Percentiles rank a stretch among this genome's conserved stretches.
These are phyloP conservation scores for Coniella vitis DNA, from an alignment of 2,329 filamentous ascomycete genomes.

Conservation along the genomic window DNA sequence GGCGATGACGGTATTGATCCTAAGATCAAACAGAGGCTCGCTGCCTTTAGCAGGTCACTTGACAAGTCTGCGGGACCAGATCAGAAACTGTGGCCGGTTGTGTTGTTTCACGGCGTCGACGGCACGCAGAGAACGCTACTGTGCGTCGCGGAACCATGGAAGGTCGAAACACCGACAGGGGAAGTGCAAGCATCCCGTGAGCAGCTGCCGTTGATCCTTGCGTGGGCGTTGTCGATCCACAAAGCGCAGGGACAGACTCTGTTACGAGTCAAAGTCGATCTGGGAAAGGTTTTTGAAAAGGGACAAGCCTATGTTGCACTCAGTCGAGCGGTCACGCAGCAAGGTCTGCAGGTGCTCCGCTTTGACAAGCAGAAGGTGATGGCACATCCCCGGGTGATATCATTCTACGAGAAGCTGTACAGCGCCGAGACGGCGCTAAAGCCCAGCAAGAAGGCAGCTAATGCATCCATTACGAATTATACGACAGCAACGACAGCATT, in stretches of 20 bases:
- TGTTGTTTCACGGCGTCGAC: slow-evolving; percentile 75
- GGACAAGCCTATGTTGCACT: slow-evolving; percentile 96
- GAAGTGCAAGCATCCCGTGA: slow-evolving; percentile 83
- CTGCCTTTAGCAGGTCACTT: slow-evolving; percentile 37
- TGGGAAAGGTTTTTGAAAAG: slow-evolving; percentile 90
- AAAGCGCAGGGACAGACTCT: slow-evolving; percentile 95
- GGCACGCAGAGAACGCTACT: slow-evolving; percentile 71
- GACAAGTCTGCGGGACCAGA: slow-evolving; percentile 30
- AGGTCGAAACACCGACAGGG: slow-evolving; percentile 91
- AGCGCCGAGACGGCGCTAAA: slow-evolving; percentile 49
- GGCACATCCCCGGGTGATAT: slow-evolving; percentile 80
- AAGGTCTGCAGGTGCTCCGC: slow-evolving; percentile 77
- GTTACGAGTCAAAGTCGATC: slow-evolving; percentile 88
- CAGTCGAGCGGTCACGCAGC: slow-evolving; percentile 82
- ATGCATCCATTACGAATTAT: slow-evolving; percentile 33
- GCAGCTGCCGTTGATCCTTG: slow-evolving; percentile 82
- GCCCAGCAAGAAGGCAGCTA: slow-evolving; percentile 23
- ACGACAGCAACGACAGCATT: slow-evolving; percentile 29
- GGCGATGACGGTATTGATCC: slow-evolving; percentile 22
- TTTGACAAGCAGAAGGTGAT: slow-evolving; percentile 91
- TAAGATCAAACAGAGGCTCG: slow-evolving; percentile 51
- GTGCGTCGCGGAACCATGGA: slow-evolving; percentile 86
- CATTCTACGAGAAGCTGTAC: slow-evolving; percentile 79
- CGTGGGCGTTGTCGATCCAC: slow-evolving; percentile 96
- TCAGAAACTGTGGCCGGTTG: slow-evolving; percentile 67